Conservation (phyloP, 2,329 filamentous ascomycete species). For the Cladophialophora exuberans region DNA sequence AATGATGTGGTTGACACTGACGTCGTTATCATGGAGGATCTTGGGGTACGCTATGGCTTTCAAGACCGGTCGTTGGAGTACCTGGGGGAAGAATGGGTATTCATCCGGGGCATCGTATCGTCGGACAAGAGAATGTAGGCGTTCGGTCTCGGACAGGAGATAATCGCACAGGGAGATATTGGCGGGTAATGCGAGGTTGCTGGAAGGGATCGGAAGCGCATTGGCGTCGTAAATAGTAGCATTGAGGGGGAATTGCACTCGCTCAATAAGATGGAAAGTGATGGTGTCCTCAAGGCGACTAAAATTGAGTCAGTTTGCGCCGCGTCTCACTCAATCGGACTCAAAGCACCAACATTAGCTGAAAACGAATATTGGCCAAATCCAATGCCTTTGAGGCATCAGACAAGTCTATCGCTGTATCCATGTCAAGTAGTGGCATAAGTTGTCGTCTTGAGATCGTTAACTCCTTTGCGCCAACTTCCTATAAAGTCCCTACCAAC, state of each 20-base stretch:
- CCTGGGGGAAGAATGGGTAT: slow-evolving; percentile 91
- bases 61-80: slow-evolving; percentile 79
- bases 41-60: slow-evolving; percentile 83
- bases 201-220: slow-evolving; percentile 76
- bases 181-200: slow-evolving; percentile 80
- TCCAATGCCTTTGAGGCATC: slow-evolving; percentile 85
- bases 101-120: slow-evolving; percentile 97
- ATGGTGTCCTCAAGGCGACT: slow-evolving; percentile 98
- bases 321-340: neutral
- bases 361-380: slow-evolving; percentile 87
- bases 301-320: slow-evolving; percentile 25
- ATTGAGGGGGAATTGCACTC: slow-evolving; percentile 96
- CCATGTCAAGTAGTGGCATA: slow-evolving; percentile 64
- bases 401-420: slow-evolving; percentile 83
- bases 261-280: slow-evolving; percentile 93
- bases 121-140: slow-evolving; percentile 86
- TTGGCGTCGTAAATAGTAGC: slow-evolving; percentile 80
- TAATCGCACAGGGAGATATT: slow-evolving; percentile 96
- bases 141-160: slow-evolving; percentile 88
- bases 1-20: slow-evolving; percentile 87
- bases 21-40: slow-evolving; percentile 84
- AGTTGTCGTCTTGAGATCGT: slow-evolving; percentile 2
- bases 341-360: slow-evolving; percentile 72
- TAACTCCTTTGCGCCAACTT: too few relatives aligned
- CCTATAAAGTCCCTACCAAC: neutral